Percentiles rank a stretch among this genome's conserved stretches.
Evolutionary conservation across 1,284 basidiomycete genomes (phyloP).

Genomic region (Caloboletus firmus): DNA sequence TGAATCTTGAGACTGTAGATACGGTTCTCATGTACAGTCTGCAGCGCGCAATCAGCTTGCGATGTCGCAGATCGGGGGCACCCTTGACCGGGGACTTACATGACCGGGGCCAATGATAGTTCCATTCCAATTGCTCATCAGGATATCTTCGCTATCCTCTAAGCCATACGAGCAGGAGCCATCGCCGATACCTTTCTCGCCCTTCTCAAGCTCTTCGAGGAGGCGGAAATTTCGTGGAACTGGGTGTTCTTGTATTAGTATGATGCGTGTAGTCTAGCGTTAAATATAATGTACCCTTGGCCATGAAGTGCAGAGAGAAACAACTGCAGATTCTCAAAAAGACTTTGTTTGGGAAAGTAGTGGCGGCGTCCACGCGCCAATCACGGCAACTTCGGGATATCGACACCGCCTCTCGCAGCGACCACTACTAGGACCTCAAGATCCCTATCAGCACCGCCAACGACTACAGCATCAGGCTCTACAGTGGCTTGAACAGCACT

Average conservation of each 20-base stretch:
- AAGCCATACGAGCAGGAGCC: conserved; percentile 96
- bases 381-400: conserved; percentile 4
- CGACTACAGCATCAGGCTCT: conserved; percentile 18
- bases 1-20: conserved; percentile 95
- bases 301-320: conserved; percentile 45
- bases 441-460: conserved; percentile 3
- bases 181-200: conserved; percentile 99
- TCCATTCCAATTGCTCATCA: conserved; percentile 98
- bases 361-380: conserved; percentile 10
- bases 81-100: conserved; percentile 47
- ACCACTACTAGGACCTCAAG: not conserved
- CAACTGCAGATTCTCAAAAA: not conserved
- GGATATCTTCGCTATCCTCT: conserved; percentile 88
- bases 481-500: conserved; percentile 3
- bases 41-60: conserved; percentile 23
- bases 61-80: conserved; percentile 19
- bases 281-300: conserved; percentile 49
- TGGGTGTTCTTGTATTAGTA: conserved; percentile 35
- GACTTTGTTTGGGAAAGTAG: conserved; percentile 3
- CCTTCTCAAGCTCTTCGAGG: conserved; percentile 97
- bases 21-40: conserved; percentile 97
- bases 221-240: conserved; percentile 97
- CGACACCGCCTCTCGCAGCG: conserved; percentile 36
- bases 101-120: conserved; percentile 98
- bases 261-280: not conserved